Evolutionary conservation across 768 basidiomycete genomes (phyloP), one percentile per base, ranked within the genome.

Genomic region (Psilocybe sp.): DNA sequence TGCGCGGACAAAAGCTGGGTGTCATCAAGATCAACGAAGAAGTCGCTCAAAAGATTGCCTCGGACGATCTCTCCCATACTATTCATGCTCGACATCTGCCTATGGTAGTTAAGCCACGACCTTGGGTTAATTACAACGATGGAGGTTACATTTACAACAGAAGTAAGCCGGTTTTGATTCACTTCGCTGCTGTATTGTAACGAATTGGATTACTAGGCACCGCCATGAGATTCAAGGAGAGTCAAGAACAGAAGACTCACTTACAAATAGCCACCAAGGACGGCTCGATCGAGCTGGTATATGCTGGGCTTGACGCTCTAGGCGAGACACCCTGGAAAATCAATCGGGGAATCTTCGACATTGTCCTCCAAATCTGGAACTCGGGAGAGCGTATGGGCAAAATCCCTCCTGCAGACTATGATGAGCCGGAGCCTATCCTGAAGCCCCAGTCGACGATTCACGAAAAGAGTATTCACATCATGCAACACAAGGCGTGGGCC

Each of bases 141-240:
- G 96, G 97, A 4, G 91, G 87, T 1, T 98, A 98, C 63, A 68
- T 96, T 18, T 81, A 84, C 57, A 91, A 85, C 62, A 80, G 76
- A 54, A 81, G 90, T 91, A 60, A 44, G 84, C 69, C 23, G 6
- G 32, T 33, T 44, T 19, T 31, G 11, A 42, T 35, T 46, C 23
- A 28, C 5, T 4, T 13, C 3, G n/a, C 40, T 31, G 12, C 16
- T 1, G 14, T 19, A 45, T 16, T 35, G 38, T 58, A 52, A 63
- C 37, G 52, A 14, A 23, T 15, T 41, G 20, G 28, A 7, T 28
- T 87, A 89, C 79, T 16, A 28, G 59, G 53, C 12, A 37, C 40
- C 32, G 87, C 83, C 35, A 98, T 98, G 94, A 90, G 96, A 8
- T 94, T 87, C 73, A 96, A 96, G 66, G 91, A 97, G 28, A 87